These are phyloP conservation scores for Leccinum uliginosum DNA, from an alignment of 768 basidiomycete species.

Conservation along the genomic window DNA sequence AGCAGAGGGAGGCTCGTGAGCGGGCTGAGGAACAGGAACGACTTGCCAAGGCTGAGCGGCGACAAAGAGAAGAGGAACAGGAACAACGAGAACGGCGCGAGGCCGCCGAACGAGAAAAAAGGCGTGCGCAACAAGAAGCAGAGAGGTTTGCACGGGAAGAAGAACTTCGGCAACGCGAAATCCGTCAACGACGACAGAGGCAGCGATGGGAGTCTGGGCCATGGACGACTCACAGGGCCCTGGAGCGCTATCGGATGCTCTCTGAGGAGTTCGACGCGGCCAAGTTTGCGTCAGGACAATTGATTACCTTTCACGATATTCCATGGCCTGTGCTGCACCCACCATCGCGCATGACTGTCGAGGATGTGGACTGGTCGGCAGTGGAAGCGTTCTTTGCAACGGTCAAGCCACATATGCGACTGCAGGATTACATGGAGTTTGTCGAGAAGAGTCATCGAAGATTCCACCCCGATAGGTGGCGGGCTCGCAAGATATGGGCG, in stretches of 20 bases:
- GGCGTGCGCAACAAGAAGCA: conserved; percentile 23
- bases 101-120: conserved; percentile 22
- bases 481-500: conserved; percentile 57
- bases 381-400: conserved; percentile 69
- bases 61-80: conserved; percentile 31
- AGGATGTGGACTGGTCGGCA: conserved; percentile 66
- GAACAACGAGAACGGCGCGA: conserved; percentile 22
- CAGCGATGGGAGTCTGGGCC: conserved; percentile 53
- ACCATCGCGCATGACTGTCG: conserved; percentile 48
- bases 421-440: conserved; percentile 59
- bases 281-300: conserved; percentile 48
- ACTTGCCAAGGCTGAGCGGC: conserved; percentile 32
- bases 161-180: conserved; percentile 36
- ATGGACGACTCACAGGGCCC: conserved; percentile 64
- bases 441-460: conserved; percentile 68
- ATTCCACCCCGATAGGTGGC: conserved; percentile 82
- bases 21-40: conserved; percentile 39
- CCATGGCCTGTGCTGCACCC: conserved; percentile 73
- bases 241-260: conserved; percentile 63
- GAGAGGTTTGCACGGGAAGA: conserved; percentile 32
- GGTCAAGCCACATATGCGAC: conserved; percentile 47
- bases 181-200: conserved; percentile 43
- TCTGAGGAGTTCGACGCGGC: conserved; percentile 60
- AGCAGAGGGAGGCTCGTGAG: conserved; percentile 41
- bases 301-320: conserved; percentile 56